phyloP scores from a whole-genome alignment of 2,329 filamentous ascomycete genomes.

The Calonectria pseudoturangicola region DNA sequence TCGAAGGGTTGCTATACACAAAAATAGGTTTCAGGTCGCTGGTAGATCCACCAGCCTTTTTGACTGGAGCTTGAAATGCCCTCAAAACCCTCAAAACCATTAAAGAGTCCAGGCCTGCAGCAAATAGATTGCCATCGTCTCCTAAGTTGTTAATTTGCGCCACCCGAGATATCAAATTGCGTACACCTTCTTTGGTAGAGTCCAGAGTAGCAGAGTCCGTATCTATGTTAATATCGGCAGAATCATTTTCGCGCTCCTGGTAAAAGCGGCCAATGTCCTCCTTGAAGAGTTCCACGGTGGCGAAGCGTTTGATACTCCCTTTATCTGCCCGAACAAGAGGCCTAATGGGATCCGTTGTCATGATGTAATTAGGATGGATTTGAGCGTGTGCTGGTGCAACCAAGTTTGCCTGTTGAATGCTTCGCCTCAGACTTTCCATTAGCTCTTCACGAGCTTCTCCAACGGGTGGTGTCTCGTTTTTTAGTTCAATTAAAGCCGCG shows the following conservation, averaged over 20 bases:
- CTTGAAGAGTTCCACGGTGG: neutral
- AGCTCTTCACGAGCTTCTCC: neutral
- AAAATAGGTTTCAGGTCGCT: neutral
- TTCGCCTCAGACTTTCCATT: neutral
- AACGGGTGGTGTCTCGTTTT: neutral
- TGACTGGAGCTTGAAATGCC: neutral
- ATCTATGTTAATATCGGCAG: neutral
- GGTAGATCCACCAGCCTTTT: accelerated
- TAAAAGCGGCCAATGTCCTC: neutral
- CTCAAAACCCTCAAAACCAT: neutral
- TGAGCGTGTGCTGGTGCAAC: constrained; percentile 5
- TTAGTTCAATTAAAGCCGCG: neutral
- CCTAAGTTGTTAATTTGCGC: neutral
- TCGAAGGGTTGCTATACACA: neutral
- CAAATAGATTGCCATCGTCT: neutral
- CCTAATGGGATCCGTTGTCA: neutral
- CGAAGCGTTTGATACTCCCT: constrained; percentile 5
- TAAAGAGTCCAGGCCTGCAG: neutral
- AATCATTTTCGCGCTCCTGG: neutral
- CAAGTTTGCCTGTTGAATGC: neutral
- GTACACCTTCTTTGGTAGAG: neutral
- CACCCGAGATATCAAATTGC: neutral
- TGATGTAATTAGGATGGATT: constrained; percentile 1
- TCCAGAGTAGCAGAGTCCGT: neutral
- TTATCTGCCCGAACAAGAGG: constrained; percentile 8